Conservation (phyloP, 1,139 yeast species). For the Pichia sp. region DNA sequence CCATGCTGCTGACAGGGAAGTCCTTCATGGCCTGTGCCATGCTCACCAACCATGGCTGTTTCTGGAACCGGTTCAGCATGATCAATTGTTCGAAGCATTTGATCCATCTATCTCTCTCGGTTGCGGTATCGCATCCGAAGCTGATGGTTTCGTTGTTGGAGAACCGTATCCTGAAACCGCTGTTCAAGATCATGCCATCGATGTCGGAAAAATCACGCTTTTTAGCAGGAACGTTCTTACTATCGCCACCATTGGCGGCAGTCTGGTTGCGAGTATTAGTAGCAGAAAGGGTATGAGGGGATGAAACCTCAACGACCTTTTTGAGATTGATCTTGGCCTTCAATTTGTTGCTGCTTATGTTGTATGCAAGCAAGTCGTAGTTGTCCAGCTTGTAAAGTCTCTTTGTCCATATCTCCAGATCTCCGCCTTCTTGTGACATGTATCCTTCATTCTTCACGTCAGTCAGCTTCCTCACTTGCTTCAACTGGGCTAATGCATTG, state of each 20-base stretch:
- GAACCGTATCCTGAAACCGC: slow-evolving; percentile 60
- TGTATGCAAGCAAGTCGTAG: slow-evolving; percentile 58
- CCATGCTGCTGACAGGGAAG: not conserved
- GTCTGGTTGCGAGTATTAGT: slow-evolving; percentile 20
- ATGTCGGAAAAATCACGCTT: slow-evolving; percentile 60
- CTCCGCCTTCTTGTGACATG: slow-evolving; percentile 77
- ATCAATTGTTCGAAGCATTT: slow-evolving; percentile 48
- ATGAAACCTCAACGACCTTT: slow-evolving; percentile 53
- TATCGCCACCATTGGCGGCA: slow-evolving; percentile 26
- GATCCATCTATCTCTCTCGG: slow-evolving; percentile 58
- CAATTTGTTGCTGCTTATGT: slow-evolving; percentile 57
- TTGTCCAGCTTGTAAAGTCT: slow-evolving; percentile 61
- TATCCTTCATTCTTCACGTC: slow-evolving; percentile 50
- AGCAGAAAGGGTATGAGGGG: slow-evolving; percentile 23
- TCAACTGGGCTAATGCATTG: slow-evolving; percentile 51
- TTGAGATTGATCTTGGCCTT: slow-evolving; percentile 63
- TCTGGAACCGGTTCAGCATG: slow-evolving; percentile 46
- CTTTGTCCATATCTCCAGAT: slow-evolving; percentile 57
- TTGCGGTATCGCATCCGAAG: slow-evolving; percentile 59
- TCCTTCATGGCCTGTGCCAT: slow-evolving; percentile 23
- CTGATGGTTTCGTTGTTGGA: slow-evolving; percentile 67
- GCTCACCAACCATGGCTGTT: slow-evolving; percentile 68
- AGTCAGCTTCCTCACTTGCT: slow-evolving; percentile 42
- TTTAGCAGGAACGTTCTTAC: not conserved
- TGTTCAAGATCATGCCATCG: slow-evolving; percentile 45